phyloP scores from a whole-genome alignment of 176 grass and related monocot species.

The Dactylis glomerata region DNA sequence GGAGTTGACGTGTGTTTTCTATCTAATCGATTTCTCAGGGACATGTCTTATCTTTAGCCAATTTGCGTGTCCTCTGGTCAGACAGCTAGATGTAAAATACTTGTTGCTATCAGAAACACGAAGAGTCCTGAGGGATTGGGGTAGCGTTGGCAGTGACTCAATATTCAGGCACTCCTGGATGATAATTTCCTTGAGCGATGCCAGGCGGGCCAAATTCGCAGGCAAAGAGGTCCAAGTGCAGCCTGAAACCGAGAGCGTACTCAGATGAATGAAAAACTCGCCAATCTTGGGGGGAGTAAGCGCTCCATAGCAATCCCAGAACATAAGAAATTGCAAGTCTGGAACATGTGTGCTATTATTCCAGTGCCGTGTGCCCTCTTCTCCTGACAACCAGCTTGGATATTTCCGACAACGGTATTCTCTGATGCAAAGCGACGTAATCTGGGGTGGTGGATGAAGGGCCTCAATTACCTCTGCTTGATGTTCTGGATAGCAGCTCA shows the following conservation, averaged over 20 bases:
- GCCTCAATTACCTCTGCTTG: neutral
- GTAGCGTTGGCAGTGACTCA: neutral
- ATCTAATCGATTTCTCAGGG: neutral
- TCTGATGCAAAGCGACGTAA: neutral
- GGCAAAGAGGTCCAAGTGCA: neutral
- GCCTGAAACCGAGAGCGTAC: neutral
- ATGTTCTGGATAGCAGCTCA: neutral
- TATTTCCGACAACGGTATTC: neutral
- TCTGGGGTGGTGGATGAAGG: neutral
- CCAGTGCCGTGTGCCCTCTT: neutral
- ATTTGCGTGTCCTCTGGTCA: neutral
- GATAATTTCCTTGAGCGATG: neutral
- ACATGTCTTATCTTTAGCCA: neutral
- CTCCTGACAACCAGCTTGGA: neutral
- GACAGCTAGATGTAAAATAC: neutral
- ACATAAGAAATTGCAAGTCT: neutral
- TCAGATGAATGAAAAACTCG: neutral
- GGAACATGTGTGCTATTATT: neutral
- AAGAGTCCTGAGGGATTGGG: neutral
- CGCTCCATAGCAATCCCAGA: neutral
- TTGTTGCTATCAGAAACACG: neutral
- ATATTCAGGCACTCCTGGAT: neutral
- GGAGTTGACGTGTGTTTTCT: too few species aligned
- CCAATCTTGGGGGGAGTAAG: neutral
- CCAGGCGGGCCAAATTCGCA: neutral